Percentiles rank a stretch among this genome's conserved stretches.
Conservation (phyloP, 2,329 filamentous ascomycete genomes). For the Leptographium radiaticola region DNA sequence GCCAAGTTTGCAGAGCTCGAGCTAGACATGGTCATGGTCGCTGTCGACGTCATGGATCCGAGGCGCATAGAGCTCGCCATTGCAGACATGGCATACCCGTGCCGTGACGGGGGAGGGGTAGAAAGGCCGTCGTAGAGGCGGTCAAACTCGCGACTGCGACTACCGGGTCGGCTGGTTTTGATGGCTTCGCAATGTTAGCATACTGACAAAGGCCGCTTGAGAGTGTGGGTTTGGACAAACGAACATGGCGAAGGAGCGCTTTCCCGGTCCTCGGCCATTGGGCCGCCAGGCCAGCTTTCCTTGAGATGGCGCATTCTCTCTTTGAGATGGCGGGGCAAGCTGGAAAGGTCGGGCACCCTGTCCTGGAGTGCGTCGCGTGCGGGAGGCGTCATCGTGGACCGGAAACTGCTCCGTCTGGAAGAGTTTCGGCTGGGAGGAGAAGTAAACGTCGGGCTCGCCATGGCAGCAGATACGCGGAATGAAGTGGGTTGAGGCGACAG, state of each 20-base stretch:
- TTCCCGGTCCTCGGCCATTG: neutral
- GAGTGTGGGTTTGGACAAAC: slow-evolving; percentile 3
- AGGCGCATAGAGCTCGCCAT: slow-evolving; percentile 5
- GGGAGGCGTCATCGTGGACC: neutral
- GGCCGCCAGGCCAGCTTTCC: slow-evolving; percentile 4
- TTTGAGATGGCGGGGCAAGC: slow-evolving; percentile 1
- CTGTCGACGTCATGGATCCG: slow-evolving; percentile 6
- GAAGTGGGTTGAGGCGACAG: slow-evolving; percentile 9
- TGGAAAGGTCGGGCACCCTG: neutral
- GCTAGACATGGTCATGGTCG: slow-evolving; percentile 7
- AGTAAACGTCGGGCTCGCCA: neutral
- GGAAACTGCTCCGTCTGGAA: slow-evolving; percentile 2
- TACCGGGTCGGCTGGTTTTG: slow-evolving; percentile 6
- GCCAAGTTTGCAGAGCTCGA: slow-evolving; percentile 1
- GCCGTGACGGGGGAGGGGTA: neutral
- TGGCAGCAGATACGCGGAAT: slow-evolving; percentile 8
- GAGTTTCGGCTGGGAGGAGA: neutral
- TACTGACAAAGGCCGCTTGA: neutral
- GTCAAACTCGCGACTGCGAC: slow-evolving; percentile 1
- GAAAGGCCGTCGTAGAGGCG: slow-evolving; percentile 1
- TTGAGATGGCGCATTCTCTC: slow-evolving; percentile 1
- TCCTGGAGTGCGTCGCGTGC: neutral
- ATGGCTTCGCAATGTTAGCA: slow-evolving; percentile 3
- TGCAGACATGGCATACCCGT: neutral
- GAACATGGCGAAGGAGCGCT: slow-evolving; percentile 15